Percentiles rank a stretch among this genome's conserved stretches.
These are phyloP conservation scores for Ophiostoma ulmi DNA, from an alignment of 2,329 filamentous ascomycete genomes.

Conservation along the genomic window DNA sequence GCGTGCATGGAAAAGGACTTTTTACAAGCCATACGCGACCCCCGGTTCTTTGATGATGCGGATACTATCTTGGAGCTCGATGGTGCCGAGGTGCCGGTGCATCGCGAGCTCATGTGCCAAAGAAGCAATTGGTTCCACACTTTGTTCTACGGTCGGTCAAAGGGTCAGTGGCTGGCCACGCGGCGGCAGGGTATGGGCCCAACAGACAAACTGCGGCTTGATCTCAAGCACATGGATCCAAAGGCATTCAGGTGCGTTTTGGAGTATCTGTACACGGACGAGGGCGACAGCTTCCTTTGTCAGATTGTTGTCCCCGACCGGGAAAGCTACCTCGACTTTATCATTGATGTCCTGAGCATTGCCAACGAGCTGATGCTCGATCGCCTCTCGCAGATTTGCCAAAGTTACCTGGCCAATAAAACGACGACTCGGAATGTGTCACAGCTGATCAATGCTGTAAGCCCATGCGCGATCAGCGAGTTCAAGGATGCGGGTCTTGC, in stretches of 20 bases:
- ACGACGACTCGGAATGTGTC: conserved; percentile 84
- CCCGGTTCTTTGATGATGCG: conserved; percentile 68
- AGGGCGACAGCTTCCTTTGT: conserved; percentile 75
- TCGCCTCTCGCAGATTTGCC: conserved; percentile 81
- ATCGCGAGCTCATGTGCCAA: conserved; percentile 73
- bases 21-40: conserved; percentile 61
- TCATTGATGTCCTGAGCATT: conserved; percentile 83
- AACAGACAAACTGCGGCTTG: conserved; percentile 46
- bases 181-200: conserved; percentile 48
- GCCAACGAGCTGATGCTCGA: conserved; percentile 96
- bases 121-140: conserved; percentile 90
- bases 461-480: conserved; percentile 72
- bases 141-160: conserved; percentile 81
- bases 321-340: conserved; percentile 81
- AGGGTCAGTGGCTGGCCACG: conserved; percentile 74
- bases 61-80: conserved; percentile 77
- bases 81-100: conserved; percentile 64
- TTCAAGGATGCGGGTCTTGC: conserved; percentile 87
- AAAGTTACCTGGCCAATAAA: conserved; percentile 74
- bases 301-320: conserved; percentile 63
- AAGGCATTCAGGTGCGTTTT: conserved; percentile 74
- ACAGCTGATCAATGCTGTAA: conserved; percentile 77
- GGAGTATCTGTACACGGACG: conserved; percentile 76
- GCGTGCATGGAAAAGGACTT: conserved; percentile 65
- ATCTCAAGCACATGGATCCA: conserved; percentile 73